Evolutionary conservation across 1,284 basidiomycete species (phyloP).

Genomic region (Apiotrichum sp.): DNA sequence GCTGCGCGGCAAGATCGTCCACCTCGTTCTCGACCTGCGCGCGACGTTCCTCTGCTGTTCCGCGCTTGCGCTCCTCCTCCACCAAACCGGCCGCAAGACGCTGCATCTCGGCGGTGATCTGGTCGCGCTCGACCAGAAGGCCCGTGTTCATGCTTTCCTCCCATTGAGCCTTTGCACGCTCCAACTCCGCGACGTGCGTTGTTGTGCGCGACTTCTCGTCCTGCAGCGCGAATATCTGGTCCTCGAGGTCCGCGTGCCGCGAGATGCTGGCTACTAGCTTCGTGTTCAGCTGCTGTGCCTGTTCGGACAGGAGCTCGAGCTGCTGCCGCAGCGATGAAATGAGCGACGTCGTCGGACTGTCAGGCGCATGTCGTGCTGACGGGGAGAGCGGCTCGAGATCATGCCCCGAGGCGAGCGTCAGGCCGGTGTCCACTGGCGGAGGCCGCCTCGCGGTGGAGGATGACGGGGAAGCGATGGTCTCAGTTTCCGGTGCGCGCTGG

Average conservation of each 20-base stretch:
- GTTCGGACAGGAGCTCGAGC: constrained; percentile 76
- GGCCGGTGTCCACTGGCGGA: too few relatives aligned
- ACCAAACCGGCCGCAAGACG: constrained; percentile 89
- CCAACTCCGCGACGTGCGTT: constrained; percentile 69
- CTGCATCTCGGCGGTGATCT: constrained; percentile 87
- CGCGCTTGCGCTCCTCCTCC: constrained; percentile 84
- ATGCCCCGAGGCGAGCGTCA: background rate
- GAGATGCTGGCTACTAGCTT: constrained; percentile 92
- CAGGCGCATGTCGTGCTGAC: constrained; percentile 33
- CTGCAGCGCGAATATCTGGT: constrained; percentile 63
- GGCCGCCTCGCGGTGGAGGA: too few relatives aligned
- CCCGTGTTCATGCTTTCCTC: constrained; percentile 59
- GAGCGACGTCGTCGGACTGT: constrained; percentile 49
- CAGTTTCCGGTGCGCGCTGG: too few relatives aligned
- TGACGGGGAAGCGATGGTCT: too few relatives aligned
- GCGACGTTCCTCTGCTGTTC: constrained; percentile 79
- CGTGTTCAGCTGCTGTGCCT: constrained; percentile 81
- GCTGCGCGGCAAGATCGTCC: constrained; percentile 82
- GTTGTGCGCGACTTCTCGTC: constrained; percentile 40
- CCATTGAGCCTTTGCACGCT: constrained; percentile 47
- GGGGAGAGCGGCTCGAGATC: background rate
- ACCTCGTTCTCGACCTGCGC: constrained; percentile 75
- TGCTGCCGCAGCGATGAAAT: constrained; percentile 72
- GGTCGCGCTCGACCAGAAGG: constrained; percentile 80
- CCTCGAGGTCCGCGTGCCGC: constrained; percentile 86